Evolutionary conservation across 2,329 filamentous ascomycete species (phyloP).

Genomic region (Phyllosticta citribraziliensis): DNA sequence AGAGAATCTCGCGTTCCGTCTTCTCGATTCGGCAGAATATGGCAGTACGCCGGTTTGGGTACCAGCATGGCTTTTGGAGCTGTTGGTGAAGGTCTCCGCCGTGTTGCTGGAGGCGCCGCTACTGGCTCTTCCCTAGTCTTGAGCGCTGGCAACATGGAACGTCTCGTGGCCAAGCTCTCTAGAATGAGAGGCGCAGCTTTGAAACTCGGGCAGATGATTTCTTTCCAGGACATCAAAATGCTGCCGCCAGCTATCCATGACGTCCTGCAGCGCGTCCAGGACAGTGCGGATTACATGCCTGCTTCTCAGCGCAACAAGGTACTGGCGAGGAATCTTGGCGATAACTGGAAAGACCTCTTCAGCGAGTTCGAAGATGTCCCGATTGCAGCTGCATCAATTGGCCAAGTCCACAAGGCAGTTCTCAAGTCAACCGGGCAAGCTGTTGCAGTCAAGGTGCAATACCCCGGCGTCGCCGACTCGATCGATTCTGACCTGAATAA

Average conservation of each 20-base stretch:
- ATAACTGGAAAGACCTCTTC: slow-evolving; percentile 78
- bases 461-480: slow-evolving; percentile 88
- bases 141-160: slow-evolving; percentile 82
- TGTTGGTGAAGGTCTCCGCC: slow-evolving; percentile 72
- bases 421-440: slow-evolving; percentile 62
- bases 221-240: slow-evolving; percentile 95
- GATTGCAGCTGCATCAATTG: slow-evolving; percentile 91
- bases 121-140: slow-evolving; percentile 68
- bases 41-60: slow-evolving; percentile 90
- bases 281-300: slow-evolving; percentile 97
- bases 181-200: slow-evolving; percentile 95
- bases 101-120: slow-evolving; percentile 57
- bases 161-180: slow-evolving; percentile 83
- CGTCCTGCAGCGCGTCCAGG: slow-evolving; percentile 88
- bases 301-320: slow-evolving; percentile 84
- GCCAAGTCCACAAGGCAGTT: slow-evolving; percentile 82
- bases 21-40: slow-evolving; percentile 74
- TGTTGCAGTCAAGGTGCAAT: slow-evolving; percentile 95
- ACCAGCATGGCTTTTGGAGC: slow-evolving; percentile 94
- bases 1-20: slow-evolving; percentile 85
- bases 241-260: slow-evolving; percentile 78
- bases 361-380: slow-evolving; percentile 79
- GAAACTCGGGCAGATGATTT: slow-evolving; percentile 96
- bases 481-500: slow-evolving; percentile 97
- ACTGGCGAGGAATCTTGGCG: slow-evolving; percentile 64